Percentiles rank a stretch among this genome's conserved stretches.
These are phyloP conservation scores for Neurospora sp. DNA, from an alignment of 495 filamentous ascomycete species.

Conservation along the genomic window DNA sequence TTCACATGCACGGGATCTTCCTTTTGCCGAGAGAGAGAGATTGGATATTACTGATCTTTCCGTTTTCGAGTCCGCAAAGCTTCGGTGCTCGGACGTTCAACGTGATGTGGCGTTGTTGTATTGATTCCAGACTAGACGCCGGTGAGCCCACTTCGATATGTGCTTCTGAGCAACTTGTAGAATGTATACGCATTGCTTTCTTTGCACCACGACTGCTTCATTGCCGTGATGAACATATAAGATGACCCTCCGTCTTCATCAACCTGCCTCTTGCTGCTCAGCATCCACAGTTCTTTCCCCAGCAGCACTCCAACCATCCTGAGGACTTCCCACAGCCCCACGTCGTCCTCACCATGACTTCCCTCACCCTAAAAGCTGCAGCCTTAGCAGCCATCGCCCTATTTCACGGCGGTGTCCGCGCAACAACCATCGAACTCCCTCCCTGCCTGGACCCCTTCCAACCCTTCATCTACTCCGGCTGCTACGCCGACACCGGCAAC, in stretches of 20 bases:
- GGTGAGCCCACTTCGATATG: neutral
- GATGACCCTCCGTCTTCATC: neutral
- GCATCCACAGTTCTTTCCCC: neutral
- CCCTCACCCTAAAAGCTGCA: slow-evolving; percentile 14
- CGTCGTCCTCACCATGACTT: slow-evolving; percentile 10
- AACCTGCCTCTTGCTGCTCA: neutral
- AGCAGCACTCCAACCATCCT: neutral
- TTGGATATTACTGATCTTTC: neutral
- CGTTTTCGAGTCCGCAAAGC: neutral
- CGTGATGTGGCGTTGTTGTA: neutral
- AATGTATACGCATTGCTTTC: neutral
- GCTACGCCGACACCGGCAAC: slow-evolving; percentile 32
- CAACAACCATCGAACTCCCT: slow-evolving; percentile 30
- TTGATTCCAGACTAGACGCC: neutral
- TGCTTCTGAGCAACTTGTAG: neutral
- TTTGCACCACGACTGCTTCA: neutral
- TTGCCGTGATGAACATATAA: neutral
- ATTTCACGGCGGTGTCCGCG: slow-evolving; percentile 17
- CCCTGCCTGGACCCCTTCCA: slow-evolving; percentile 33
- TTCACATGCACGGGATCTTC: neutral
- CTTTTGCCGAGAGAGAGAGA: neutral
- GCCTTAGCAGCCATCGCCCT: slow-evolving; percentile 24
- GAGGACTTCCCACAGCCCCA: neutral
- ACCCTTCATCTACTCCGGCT: slow-evolving; percentile 43
- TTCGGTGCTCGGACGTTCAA: neutral